Evolutionary conservation across 768 basidiomycete genomes (phyloP).

Genomic region (Phlegmacium glaucopus): DNA sequence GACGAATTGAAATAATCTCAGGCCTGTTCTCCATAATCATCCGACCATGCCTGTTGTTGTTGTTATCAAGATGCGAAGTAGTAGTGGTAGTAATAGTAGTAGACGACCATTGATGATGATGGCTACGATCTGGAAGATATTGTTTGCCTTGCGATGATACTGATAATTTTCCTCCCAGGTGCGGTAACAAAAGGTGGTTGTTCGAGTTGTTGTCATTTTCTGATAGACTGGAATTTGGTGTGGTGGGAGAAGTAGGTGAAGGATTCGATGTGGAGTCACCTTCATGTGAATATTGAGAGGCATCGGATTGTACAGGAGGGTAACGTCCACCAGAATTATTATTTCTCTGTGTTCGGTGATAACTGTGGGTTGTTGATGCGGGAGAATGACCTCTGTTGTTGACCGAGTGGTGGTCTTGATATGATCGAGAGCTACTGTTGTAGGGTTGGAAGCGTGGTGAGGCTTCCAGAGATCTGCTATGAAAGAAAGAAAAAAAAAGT

Average conservation of each 20-base stretch:
- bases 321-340: slow-evolving; percentile 5
- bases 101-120: no score
- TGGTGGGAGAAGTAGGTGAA: slow-evolving; percentile 54
- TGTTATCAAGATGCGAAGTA: no score
- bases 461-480: slow-evolving; percentile 20
- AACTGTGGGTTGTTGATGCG: slow-evolving; percentile 9
- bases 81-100: no score
- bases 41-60: slow-evolving; percentile 11
- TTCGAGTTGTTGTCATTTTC: slow-evolving; percentile 17
- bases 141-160: slow-evolving; percentile 15
- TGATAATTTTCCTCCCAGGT: no score
- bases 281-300: slow-evolving; percentile 28
- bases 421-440: slow-evolving; percentile 20
- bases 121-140: slow-evolving; percentile 14
- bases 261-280: slow-evolving; percentile 45
- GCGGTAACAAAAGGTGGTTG: no score
- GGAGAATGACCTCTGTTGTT: slow-evolving; percentile 22
- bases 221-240: slow-evolving; percentile 44
- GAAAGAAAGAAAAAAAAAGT: slow-evolving; percentile 5
- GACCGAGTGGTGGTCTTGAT: slow-evolving; percentile 21
- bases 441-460: slow-evolving; percentile 31
- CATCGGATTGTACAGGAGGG: slow-evolving; percentile 27
- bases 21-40: slow-evolving; percentile 15
- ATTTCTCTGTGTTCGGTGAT: slow-evolving; percentile 1
- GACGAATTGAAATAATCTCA: slow-evolving; percentile 13